Base-by-base conservation (phyloP, 352 stramenopile species). In the Peronospora farinosa region DNA sequence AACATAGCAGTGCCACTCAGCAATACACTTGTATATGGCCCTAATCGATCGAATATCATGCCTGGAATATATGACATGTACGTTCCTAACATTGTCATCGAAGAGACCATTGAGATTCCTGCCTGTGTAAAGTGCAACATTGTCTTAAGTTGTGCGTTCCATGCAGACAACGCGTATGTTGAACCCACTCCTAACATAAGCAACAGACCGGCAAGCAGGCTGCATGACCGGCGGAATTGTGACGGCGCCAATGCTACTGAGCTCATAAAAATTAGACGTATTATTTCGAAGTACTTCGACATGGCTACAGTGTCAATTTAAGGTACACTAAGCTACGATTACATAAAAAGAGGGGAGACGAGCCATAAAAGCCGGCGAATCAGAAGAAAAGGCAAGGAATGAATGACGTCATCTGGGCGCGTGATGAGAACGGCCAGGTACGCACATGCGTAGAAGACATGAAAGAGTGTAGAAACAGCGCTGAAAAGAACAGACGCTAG, bases 61-160 rank as follows among this genome's bases (percentile, higher is more conserved):
- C 82, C 82, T 0, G 78, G 74, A 40, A 84, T 67, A 54, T 82
- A 85, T 8, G 78, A 85, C 38, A 89, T 66, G 63, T 91, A 93
- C 27, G 76, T 74, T 37, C 82, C 82, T 31, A 93, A 60, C 57
- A 86, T 71, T 1, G 78, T 81, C 64, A 90, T 75, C 12, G 78
- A 78, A 17, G 74, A 86, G 15, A 93, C 76, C 13, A 65, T 72
- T 4, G 79, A 81, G 51, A 93, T 93, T 2, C 75, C 78, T 3
- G 68, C 57, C 46, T 91, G 79, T 13, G 79, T 87, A 48, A 79
- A 88, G 28, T 83, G 67, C 40, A 93, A 57, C 35, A 84, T 59
- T 36, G 57, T 72, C 65, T 91, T 91, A 43, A 93, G 78, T 61
- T 93, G 60, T 21, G 74, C 78, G 31, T 93, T 93, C 82, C 82